A percentile compares a stretch with the other conserved stretches of the same genome.
Evolutionary conservation across 371 early-diverging fungal genomes (phyloP).

Genomic region (Funneliformis caledonium): DNA sequence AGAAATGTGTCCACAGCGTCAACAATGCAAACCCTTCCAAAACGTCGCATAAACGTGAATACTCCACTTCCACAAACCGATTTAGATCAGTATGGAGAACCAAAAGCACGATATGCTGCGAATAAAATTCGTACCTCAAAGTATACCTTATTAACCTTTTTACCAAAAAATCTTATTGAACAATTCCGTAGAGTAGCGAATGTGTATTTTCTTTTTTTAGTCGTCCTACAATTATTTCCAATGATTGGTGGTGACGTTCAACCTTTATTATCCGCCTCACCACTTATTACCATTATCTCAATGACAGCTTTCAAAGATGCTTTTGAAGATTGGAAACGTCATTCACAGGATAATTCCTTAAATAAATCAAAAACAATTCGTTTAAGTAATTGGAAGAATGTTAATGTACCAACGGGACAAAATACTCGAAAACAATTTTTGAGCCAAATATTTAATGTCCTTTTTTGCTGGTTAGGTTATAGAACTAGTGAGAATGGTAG

Average conservation of each 20-base stretch:
- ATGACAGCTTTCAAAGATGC: conserved; percentile 96
- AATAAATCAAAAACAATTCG: conserved; percentile 79
- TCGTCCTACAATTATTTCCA: conserved; percentile 87
- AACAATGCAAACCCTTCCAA: conserved; percentile 51
- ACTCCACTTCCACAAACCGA: conserved; percentile 62
- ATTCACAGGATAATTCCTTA: conserved; percentile 84
- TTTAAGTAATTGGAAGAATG: conserved; percentile 76
- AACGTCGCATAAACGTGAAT: conserved; percentile 73
- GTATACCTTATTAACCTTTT: conserved; percentile 89
- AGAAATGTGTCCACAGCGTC: conserved; percentile 24
- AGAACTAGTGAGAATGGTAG: not conserved
- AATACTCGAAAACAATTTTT: not conserved
- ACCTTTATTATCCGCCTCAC: conserved; percentile 81
- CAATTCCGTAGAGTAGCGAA: conserved; percentile 97
- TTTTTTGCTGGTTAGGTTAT: not conserved
- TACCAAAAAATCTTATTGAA: conserved; percentile 96
- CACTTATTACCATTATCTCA: conserved; percentile 85
- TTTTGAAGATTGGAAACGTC: conserved; percentile 95
- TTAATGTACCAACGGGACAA: conserved; percentile 55
- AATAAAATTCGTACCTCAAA: conserved; percentile 88
- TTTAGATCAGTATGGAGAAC: conserved; percentile 56
- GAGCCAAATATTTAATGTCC: not conserved
- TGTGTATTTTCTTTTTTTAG: conserved; percentile 94
- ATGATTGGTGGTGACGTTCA: conserved; percentile 73
- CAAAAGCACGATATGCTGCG: conserved; percentile 55